Conservation (phyloP, 345 rosid species). For the Brassica cretica region DNA sequence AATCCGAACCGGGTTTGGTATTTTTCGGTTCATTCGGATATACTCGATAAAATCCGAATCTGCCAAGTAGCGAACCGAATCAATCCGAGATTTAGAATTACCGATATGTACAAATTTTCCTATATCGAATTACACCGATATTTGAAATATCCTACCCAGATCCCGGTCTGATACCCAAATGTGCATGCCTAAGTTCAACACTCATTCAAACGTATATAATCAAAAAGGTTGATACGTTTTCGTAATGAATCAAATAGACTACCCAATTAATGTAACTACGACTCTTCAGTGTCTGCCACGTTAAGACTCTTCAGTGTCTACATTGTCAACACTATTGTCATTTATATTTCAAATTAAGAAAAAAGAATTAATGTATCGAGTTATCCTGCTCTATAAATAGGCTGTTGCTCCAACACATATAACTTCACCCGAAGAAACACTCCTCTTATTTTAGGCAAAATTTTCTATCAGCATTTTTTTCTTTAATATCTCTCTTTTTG, state of each 20-base stretch:
- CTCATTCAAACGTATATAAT: background rate
- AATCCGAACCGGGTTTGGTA: too few relatives aligned
- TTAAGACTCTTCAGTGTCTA: constrained; percentile 3
- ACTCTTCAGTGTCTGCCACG: constrained; percentile 19
- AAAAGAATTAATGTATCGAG: background rate
- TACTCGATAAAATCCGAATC: too few relatives aligned
- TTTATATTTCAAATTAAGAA: background rate
- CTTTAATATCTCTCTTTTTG: background rate
- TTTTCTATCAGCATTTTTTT: background rate
- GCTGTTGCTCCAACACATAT: background rate
- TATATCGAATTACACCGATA: too few relatives aligned
- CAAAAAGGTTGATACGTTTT: background rate
- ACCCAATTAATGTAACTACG: background rate
- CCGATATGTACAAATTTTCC: too few relatives aligned
- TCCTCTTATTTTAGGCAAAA: background rate
- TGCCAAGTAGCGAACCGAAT: too few relatives aligned
- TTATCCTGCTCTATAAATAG: constrained; percentile 27
- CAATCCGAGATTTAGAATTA: too few relatives aligned
- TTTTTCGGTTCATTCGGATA: too few relatives aligned
- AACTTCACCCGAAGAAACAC: background rate
- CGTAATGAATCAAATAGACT: background rate
- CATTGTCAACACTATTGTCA: constrained; percentile 9
- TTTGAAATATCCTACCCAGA: too few relatives aligned
- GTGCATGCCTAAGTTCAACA: too few relatives aligned
- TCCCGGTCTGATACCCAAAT: too few relatives aligned